phyloP scores from a whole-genome alignment of 2,329 filamentous ascomycete genomes.

The Alternaria rosae region DNA sequence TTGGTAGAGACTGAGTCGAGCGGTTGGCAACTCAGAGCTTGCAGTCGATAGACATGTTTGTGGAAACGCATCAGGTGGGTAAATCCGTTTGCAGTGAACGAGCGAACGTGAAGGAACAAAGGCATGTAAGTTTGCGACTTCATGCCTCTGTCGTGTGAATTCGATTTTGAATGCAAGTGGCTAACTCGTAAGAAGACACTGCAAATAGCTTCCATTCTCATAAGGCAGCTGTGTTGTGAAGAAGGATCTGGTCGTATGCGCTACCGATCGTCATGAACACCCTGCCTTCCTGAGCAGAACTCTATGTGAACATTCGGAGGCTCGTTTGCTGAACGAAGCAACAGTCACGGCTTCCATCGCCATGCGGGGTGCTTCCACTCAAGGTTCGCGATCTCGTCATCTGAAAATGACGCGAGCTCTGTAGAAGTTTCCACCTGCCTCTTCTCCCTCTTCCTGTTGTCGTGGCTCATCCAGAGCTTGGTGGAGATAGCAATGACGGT shows the following conservation, averaged over 20 bases:
- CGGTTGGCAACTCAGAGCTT: not conserved
- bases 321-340: no score
- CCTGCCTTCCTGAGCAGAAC: no score
- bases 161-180: not conserved
- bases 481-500: slow-evolving; percentile 36
- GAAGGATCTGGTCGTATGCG: not conserved
- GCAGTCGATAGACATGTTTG: not conserved
- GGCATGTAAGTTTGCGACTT: slow-evolving; percentile 2
- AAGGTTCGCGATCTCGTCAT: slow-evolving; percentile 64
- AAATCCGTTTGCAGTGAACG: slow-evolving; percentile 1
- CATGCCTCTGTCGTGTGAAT: not conserved
- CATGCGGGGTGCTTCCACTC: slow-evolving; percentile 71
- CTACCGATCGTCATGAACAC: no score
- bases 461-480: slow-evolving; percentile 65
- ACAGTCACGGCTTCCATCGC: slow-evolving; percentile 59
- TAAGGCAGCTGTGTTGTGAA: not conserved
- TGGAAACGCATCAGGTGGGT: not conserved
- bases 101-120: not conserved
- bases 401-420: slow-evolving; percentile 60
- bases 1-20: not conserved
- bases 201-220: not conserved
- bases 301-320: no score
- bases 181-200: not conserved
- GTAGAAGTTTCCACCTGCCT: slow-evolving; percentile 57
- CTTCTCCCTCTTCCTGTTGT: slow-evolving; percentile 65